A percentile compares a stretch with the other conserved stretches of the same genome.
These are phyloP conservation scores for Aspergillus clavatus DNA, from an alignment of 2,329 filamentous ascomycete species.

Conservation along the genomic window DNA sequence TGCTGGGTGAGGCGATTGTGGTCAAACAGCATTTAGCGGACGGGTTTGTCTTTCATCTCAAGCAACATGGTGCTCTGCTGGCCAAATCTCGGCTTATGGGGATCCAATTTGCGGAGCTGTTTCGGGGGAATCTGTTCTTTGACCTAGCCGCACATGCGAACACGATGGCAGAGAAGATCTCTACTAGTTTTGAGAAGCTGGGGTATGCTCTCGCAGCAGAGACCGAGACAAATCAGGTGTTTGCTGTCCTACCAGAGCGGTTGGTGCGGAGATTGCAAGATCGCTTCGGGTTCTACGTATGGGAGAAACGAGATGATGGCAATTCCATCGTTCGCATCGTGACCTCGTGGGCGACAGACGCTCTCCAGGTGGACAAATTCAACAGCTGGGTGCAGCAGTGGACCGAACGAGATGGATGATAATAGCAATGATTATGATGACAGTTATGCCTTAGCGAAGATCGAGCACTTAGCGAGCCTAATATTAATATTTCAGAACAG, in stretches of 20 bases:
- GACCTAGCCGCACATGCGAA: conserved; percentile 46
- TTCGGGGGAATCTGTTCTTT: conserved; percentile 45
- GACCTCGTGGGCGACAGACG: conserved; percentile 50
- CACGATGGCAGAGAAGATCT: conserved; percentile 42
- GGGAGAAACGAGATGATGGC: conserved; percentile 42
- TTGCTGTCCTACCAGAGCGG: conserved; percentile 41
- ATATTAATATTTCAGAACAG: background rate
- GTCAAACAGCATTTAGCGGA: conserved; percentile 44
- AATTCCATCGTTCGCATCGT: conserved; percentile 43
- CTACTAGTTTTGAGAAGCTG: conserved; percentile 38
- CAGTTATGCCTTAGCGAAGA: background rate
- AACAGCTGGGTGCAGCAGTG: conserved; percentile 27
- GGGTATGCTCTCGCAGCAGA: conserved; percentile 43
- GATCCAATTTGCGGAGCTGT: conserved; percentile 48
- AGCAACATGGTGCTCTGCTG: conserved; percentile 49
- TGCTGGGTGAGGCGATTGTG: conserved; percentile 50
- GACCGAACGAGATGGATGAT: conserved; percentile 10
- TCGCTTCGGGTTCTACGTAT: conserved; percentile 46
- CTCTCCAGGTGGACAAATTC: conserved; percentile 37
- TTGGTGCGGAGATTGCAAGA: conserved; percentile 41
- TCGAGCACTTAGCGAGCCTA: background rate
- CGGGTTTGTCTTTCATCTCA: conserved; percentile 50
- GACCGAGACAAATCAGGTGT: conserved; percentile 52
- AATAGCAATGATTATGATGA: background rate
- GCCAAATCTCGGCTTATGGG: conserved; percentile 50